A percentile compares a stretch with the other conserved stretches of the same genome.
phyloP scores from a whole-genome alignment of 345 rosid genomes.

The Moricandia moricandioides region DNA sequence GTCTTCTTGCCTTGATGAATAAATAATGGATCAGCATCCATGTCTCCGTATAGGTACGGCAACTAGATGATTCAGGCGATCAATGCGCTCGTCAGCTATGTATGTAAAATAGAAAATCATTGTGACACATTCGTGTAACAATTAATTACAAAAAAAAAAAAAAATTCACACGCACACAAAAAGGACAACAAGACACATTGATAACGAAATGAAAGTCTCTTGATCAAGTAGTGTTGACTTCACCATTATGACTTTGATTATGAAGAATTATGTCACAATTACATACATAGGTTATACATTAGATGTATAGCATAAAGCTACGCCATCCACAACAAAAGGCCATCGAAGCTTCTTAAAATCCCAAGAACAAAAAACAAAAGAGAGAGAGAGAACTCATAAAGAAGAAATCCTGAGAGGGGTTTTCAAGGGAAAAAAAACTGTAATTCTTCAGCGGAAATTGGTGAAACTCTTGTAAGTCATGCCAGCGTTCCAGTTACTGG shows the following conservation, averaged over 20 bases:
- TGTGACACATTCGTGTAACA: background rate
- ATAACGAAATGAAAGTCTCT: slow-evolving; percentile 4
- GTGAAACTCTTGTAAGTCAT: slow-evolving; percentile 22
- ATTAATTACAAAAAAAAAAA: background rate
- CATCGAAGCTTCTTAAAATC: slow-evolving; percentile 24
- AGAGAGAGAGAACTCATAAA: background rate
- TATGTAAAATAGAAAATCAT: background rate
- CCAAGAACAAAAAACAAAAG: background rate
- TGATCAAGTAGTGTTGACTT: slow-evolving; percentile 20
- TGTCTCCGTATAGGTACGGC: background rate
- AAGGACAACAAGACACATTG: background rate
- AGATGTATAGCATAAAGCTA: slow-evolving; percentile 29
- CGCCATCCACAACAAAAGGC: slow-evolving; percentile 28
- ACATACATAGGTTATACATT: slow-evolving; percentile 21
- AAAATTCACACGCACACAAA: background rate
- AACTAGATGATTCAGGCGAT: background rate
- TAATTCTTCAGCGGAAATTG: slow-evolving; percentile 29
- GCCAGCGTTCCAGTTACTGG: slow-evolving; percentile 37
- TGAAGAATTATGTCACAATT: slow-evolving; percentile 19
- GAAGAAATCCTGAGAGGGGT: background rate
- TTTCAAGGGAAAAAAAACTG: background rate
- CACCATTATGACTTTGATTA: background rate
- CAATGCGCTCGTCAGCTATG: background rate
- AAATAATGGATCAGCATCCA: background rate
- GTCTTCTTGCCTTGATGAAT: background rate